Conservation (phyloP, 2,329 filamentous ascomycete genomes). For the Orbilia brochopaga region DNA sequence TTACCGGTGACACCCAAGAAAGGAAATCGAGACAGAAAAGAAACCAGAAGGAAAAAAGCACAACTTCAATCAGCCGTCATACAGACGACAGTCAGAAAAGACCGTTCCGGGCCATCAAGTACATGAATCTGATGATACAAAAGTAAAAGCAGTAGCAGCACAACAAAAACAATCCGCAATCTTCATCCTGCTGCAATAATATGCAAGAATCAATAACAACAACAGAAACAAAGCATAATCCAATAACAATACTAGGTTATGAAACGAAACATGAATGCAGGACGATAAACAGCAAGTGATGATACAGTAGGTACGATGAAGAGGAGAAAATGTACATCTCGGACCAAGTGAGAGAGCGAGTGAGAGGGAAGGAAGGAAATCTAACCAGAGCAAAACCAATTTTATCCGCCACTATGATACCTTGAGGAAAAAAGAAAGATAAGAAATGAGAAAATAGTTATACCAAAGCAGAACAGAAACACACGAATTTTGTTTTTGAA, state of each 20-base stretch:
- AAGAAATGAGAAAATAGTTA: no score
- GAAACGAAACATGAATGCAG: constrained; percentile 24
- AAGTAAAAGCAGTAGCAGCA: no score
- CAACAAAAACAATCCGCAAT: constrained; percentile 8
- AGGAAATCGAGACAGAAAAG: constrained; percentile 5
- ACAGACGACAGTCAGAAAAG: not conserved
- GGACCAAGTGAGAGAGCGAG: constrained; percentile 20
- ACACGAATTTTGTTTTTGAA: constrained; percentile 6
- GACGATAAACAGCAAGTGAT: constrained; percentile 18
- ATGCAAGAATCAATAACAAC: constrained; percentile 14
- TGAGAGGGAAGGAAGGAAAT: constrained; percentile 9
- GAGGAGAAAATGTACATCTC: constrained; percentile 24
- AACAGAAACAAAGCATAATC: not conserved
- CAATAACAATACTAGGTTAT: not conserved
- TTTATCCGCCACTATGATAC: constrained; percentile 50
- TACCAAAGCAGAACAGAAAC: not conserved
- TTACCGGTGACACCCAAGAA: constrained; percentile 41
- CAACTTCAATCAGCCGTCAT: no score
- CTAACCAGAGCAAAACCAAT: constrained; percentile 37
- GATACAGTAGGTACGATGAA: constrained; percentile 10
- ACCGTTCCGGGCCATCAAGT: constrained; percentile 46
- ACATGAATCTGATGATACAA: constrained; percentile 49
- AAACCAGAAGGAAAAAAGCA: constrained; percentile 13
- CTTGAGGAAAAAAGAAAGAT: constrained; percentile 8
- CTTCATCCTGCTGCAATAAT: constrained; percentile 32